These are phyloP conservation scores for Eucalyptus coolabah DNA, from an alignment of 345 rosid species.

Conservation along the genomic window DNA sequence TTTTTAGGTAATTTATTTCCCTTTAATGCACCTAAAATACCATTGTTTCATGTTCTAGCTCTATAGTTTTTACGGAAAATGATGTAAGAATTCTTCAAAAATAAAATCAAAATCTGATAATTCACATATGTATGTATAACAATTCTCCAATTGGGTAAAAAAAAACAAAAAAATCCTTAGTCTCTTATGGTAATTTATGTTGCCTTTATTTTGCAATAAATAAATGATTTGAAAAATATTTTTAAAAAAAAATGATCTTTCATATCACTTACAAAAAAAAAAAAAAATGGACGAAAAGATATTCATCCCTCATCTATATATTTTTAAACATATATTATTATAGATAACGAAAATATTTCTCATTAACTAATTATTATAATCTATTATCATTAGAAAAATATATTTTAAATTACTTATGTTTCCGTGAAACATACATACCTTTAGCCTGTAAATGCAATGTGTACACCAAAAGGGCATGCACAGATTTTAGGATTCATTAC, in stretches of 20 bases:
- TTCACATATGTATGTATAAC: background rate
- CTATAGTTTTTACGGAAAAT: background rate
- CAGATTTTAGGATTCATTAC: background rate
- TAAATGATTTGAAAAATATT: background rate
- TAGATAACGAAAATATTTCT: background rate
- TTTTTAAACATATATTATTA: background rate
- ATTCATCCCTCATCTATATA: background rate
- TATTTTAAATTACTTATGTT: background rate
- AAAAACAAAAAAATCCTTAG: background rate
- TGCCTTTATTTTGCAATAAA: background rate
- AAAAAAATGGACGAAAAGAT: background rate
- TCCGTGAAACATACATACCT: rapidly evolving
- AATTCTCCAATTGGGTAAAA: background rate
- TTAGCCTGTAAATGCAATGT: background rate
- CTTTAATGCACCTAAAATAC: background rate
- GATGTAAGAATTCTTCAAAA: background rate
- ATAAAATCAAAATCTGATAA: background rate
- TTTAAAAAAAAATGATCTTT: rapidly evolving
- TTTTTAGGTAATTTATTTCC: background rate
- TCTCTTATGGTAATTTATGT: background rate
- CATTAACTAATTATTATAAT: background rate
- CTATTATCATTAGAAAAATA: rapidly evolving
- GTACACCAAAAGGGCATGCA: background rate
- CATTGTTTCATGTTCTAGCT: background rate
- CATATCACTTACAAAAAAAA: rapidly evolving